phyloP scores from a whole-genome alignment of 2,329 filamentous ascomycete species.

The Emmonsia crescens region DNA sequence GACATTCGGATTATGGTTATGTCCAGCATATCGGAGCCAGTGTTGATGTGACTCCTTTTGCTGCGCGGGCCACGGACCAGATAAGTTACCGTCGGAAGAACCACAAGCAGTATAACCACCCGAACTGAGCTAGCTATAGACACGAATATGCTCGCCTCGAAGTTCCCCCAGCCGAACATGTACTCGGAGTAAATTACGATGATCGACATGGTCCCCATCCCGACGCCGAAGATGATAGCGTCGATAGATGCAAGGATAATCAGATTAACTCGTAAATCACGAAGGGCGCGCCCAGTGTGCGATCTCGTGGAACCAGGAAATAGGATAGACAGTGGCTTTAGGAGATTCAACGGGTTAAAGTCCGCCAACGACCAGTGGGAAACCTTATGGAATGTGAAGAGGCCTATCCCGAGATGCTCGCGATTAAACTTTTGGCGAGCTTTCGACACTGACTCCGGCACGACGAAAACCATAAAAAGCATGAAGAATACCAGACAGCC shows the following conservation, averaged over 20 bases:
- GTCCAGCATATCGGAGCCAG: constrained; percentile 68
- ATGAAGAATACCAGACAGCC: constrained; percentile 65
- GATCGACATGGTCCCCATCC: constrained; percentile 71
- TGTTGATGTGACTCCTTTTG: constrained; percentile 37
- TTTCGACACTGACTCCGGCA: constrained; percentile 77
- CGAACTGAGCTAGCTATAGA: constrained; percentile 68
- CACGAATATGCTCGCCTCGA: constrained; percentile 70
- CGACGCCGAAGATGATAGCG: constrained; percentile 67
- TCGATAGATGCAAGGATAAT: constrained; percentile 70
- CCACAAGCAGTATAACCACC: constrained; percentile 60
- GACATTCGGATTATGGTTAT: constrained; percentile 64
- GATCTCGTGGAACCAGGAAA: constrained; percentile 46
- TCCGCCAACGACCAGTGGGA: constrained; percentile 23
- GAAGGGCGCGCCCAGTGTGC: constrained; percentile 39
- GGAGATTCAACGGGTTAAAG: constrained; percentile 51
- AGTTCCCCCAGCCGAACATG: constrained; percentile 70
- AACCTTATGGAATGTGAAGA: constrained; percentile 22
- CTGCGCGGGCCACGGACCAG: constrained; percentile 47
- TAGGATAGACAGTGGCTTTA: constrained; percentile 68
- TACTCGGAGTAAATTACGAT: constrained; percentile 73
- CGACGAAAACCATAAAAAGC: constrained; percentile 54
- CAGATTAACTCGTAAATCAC: constrained; percentile 65
- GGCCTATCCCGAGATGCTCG: constrained; percentile 49
- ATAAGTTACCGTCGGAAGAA: constrained; percentile 69
- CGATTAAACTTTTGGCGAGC: constrained; percentile 59